Base-by-base conservation (phyloP, 169 alveolate species). In the Cryptosporidium ryanae region DNA sequence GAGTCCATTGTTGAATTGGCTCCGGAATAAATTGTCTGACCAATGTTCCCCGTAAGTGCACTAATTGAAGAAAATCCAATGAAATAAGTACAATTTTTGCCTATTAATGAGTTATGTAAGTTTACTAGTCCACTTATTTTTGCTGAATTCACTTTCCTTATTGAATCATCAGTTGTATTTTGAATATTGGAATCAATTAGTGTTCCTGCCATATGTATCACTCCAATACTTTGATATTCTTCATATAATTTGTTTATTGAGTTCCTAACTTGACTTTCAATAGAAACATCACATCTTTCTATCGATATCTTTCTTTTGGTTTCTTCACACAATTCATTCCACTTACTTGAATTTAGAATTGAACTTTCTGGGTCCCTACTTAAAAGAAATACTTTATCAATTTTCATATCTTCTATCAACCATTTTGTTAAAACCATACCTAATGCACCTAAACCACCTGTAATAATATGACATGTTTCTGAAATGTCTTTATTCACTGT, bases 391-490 rank as follows among this genome's bases (percentile, higher is more conserved):
- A 92, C 54, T 15, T 87, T 70, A 31, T 82, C 48, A 31, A 89
- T 92, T 5, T 93, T 93, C 48, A 46, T 8, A 59, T 64, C 66
- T 66, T 82, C 92, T 23, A 92, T 90, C 21, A 92, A 63, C 93
- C 93, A 92, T 31, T 76, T 81, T 15, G 93, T 92, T 13, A 92
- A 65, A 43, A 82, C 91, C 25, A 91, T 21, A 7, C 94, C 94
- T 5, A 91, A 31, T 23, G 90, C 92, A 5, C 93, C 94, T 34
- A 89, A 59, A 8, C 94, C 94, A 5, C 94, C 94, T n/a, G 92
- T 83, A 57, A 91, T 67, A 23, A 67, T 61, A 34, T 91, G 89
- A 18, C 87, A 76, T 38, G 61, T 61, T 61, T 76, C 70, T 17
- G 54, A 18, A 8, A 17, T 25, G 17, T 17, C 31, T 46, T 23